Conservation (phyloP, 495 filamentous ascomycete species). For the Staphylotrichum longicolle region DNA sequence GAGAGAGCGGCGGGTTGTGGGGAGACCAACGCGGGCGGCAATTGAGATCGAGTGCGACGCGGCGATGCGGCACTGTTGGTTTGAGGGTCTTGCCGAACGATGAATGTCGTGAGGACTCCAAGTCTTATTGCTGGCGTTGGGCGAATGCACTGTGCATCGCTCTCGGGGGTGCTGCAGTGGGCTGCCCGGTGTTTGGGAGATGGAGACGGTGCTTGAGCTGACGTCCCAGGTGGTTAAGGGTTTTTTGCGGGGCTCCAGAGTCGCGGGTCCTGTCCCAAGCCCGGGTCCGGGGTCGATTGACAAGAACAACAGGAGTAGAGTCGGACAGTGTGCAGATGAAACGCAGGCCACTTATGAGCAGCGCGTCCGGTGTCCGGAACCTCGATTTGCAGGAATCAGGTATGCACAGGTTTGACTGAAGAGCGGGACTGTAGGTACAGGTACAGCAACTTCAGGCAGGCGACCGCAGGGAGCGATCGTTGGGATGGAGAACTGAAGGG, state of each 20-base stretch:
- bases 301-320: background rate
- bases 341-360: too few relatives aligned
- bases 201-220: slow-evolving; percentile 23
- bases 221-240: slow-evolving; percentile 18
- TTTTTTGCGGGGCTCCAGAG: slow-evolving; percentile 25
- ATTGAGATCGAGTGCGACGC: slow-evolving; percentile 4
- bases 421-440: too few relatives aligned
- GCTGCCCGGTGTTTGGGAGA: slow-evolving; percentile 20
- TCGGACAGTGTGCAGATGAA: background rate
- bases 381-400: too few relatives aligned
- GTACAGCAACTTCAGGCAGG: too few relatives aligned
- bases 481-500: too few relatives aligned
- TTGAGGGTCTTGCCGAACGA: background rate
- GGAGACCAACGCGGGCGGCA: slow-evolving; percentile 10
- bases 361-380: too few relatives aligned
- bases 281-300: background rate
- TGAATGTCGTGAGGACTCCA: background rate
- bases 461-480: too few relatives aligned
- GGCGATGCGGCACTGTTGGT: background rate
- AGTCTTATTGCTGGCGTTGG: slow-evolving; percentile 3
- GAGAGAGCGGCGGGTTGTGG: slow-evolving; percentile 11
- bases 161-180: slow-evolving; percentile 19
- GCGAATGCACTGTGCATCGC: slow-evolving; percentile 4
- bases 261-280: background rate
- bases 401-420: too few relatives aligned